These are phyloP conservation scores for Setaria viridis DNA, from an alignment of 202 grass and related monocot genomes.

Conservation along the genomic window DNA sequence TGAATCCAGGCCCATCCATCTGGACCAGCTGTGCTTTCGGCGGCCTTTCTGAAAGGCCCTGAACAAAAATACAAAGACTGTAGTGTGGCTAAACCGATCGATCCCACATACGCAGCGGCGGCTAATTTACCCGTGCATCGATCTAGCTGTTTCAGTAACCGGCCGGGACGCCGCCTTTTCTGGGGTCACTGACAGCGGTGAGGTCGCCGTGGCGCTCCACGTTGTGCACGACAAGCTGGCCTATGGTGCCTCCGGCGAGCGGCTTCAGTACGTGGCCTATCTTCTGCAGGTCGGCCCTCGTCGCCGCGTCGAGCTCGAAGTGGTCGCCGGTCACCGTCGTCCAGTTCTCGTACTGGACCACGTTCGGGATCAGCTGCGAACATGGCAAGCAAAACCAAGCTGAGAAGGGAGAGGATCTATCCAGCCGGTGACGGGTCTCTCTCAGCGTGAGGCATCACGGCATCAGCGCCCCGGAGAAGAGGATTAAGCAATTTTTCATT, in stretches of 20 bases:
- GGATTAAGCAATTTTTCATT: neutral
- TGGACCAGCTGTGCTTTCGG: neutral
- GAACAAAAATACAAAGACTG: conserved; percentile 2
- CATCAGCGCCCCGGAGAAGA: neutral
- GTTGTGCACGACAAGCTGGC: conserved; percentile 79
- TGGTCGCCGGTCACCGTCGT: conserved; percentile 83
- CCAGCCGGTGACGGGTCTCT: neutral
- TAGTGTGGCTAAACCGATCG: neutral
- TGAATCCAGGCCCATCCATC: neutral
- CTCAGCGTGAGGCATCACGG: neutral
- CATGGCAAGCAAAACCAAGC: neutral
- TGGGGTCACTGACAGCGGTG: conserved; percentile 86
- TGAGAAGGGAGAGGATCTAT: neutral
- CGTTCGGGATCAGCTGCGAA: conserved; percentile 88
- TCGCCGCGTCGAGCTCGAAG: conserved; percentile 70
- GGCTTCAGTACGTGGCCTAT: conserved; percentile 66
- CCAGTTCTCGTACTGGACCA: conserved; percentile 94
- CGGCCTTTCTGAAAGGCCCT: neutral
- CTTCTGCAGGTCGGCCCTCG: conserved; percentile 67
- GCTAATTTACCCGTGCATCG: neutral
- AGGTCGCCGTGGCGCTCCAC: conserved; percentile 53
- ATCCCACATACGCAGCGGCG: neutral
- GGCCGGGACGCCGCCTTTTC: conserved; percentile 89
- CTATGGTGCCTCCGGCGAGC: conserved; percentile 80
- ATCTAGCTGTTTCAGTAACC: conserved; percentile 58